A percentile compares a stretch with the other conserved stretches of the same genome.
Conservation (phyloP, 805 yeast genomes). For the Metschnikowia baotianmanensis region DNA sequence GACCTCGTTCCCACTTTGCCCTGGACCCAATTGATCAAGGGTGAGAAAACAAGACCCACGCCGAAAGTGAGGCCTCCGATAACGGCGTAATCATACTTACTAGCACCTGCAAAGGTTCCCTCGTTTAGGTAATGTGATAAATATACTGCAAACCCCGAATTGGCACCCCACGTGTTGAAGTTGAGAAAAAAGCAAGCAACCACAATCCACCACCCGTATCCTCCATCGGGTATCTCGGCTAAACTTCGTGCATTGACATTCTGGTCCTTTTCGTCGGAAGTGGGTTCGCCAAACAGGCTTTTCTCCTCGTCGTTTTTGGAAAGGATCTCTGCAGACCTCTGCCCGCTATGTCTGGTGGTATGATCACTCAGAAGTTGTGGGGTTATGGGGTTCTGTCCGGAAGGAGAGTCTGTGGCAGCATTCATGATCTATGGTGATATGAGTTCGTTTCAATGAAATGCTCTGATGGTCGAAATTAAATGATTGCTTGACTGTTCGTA, state of each 20-base stretch:
- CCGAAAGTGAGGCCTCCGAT: constrained; percentile 67
- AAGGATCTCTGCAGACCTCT: background rate
- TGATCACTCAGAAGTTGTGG: background rate
- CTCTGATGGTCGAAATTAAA: no score
- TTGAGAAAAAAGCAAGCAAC: constrained; percentile 49
- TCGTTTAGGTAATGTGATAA: constrained; percentile 54
- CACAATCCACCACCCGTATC: constrained; percentile 66
- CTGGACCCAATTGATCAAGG: constrained; percentile 49
- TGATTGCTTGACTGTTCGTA: no score
- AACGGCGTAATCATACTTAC: constrained; percentile 57
- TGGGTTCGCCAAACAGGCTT: constrained; percentile 2
- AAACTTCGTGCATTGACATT: background rate
- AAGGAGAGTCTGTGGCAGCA: background rate
- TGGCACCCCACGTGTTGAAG: constrained; percentile 72
- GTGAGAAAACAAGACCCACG: constrained; percentile 58
- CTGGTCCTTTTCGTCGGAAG: background rate
- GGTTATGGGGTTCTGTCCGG: background rate
- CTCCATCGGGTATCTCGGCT: constrained; percentile 47
- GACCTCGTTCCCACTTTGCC: constrained; percentile 47
- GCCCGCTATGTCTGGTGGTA: background rate
- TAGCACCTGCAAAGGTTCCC: constrained; percentile 50
- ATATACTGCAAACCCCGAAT: constrained; percentile 63
- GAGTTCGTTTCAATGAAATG: no score
- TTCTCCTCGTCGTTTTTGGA: background rate
- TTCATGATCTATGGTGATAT: background rate